phyloP scores from a whole-genome alignment of 805 yeast species.

The Allodekkera sacchari region DNA sequence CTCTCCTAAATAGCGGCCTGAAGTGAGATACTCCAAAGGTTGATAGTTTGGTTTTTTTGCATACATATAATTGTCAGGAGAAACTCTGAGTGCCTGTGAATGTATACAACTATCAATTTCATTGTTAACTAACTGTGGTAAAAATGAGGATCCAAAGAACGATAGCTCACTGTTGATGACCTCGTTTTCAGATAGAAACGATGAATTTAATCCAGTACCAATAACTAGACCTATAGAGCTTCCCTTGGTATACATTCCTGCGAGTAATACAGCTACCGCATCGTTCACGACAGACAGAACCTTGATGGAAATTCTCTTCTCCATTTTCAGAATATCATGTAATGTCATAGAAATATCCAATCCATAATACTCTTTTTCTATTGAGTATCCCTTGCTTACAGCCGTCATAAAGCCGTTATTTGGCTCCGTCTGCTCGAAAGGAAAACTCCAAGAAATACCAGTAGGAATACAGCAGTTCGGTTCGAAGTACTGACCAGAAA shows the following conservation, averaged over 20 bases:
- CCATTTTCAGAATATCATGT: constrained; percentile 23
- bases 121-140: constrained; percentile 15
- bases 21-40: constrained; percentile 47
- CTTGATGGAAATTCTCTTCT: constrained; percentile 23
- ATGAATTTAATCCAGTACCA: constrained; percentile 62
- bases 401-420: constrained; percentile 39
- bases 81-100: constrained; percentile 9
- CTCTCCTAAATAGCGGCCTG: constrained; percentile 53
- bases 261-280: constrained; percentile 52
- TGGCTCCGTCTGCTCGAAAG: constrained; percentile 33
- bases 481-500: constrained; percentile 5
- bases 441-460: constrained; percentile 54
- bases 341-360: constrained; percentile 35
- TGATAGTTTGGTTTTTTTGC: constrained; percentile 32
- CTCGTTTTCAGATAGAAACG: constrained; percentile 26
- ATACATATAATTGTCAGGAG: constrained; percentile 4
- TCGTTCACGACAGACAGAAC: constrained; percentile 48
- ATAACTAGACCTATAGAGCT: constrained; percentile 48
- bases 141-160: constrained; percentile 40
- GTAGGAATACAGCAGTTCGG: constrained; percentile 20
- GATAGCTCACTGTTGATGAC: constrained; percentile 43
- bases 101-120: constrained; percentile 1
- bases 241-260: constrained; percentile 32
- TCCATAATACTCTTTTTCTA: constrained; percentile 34
- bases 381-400: constrained; percentile 61